Base-by-base conservation (phyloP, 1,284 basidiomycete species). In the Cryptococcus floricola region DNA sequence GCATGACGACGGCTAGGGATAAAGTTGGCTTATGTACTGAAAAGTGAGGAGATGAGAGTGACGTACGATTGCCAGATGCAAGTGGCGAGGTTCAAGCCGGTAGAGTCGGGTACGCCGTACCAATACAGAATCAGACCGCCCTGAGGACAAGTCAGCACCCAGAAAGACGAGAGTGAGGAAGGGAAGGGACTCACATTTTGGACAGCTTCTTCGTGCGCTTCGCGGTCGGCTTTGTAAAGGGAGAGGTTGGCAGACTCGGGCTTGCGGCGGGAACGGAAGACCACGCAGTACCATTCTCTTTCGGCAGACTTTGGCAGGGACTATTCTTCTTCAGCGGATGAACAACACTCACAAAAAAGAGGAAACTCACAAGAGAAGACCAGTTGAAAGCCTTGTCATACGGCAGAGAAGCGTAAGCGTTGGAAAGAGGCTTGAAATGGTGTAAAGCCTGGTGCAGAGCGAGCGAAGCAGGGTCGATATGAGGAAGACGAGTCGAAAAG, bases 191-290 rank as follows among this genome's bases (percentile, higher is more conserved):
- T 34, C 3, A 34, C 31, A 61, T 89, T 90, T 39, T 80, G 80
- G 25, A 95, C 83, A 0, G 92, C 92, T 75, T 96, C 92, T 77
- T 92, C 89, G 70, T 95, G 92, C 1, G 92, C 92, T 48, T 82
- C 79, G 64, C 82, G 82, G 74, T 96, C 92, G 7, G 90, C 90
- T 53, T 87, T 85, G 75, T 94, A 93, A 4, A 96, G 81, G 0
- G 84, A 88, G 12, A 69, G 48, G 38, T 52, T 57, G 52, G 56
- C 58, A 9, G 62, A 64, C 34, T 66, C 67, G n/a, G 69, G 64
- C 75, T 84, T 86, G 38, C 92, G 81, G 63, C 83, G 84, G 59
- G 87, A 90, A n/a, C 89, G 81, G 75, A 95, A 95, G 10, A 85
- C 89, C 19, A 95, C 92, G 57, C 85, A 86, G 71, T 93, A 95